Conservation (phyloP, 2,329 filamentous ascomycete genomes). For the Aspergillus pseudonomiae region DNA sequence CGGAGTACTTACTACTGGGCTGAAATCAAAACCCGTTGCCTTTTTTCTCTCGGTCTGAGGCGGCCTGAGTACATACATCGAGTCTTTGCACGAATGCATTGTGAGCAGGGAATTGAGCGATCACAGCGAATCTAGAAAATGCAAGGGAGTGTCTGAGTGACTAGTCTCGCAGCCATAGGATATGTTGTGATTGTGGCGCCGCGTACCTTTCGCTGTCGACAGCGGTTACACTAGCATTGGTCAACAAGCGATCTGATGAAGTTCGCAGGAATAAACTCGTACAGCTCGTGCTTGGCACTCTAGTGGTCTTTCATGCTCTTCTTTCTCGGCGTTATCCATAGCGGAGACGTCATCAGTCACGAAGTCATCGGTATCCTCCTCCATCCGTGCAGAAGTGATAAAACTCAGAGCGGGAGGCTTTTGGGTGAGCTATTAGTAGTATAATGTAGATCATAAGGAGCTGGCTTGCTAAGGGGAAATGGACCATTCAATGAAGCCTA, state of each 20-base stretch:
- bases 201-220: conserved; percentile 15
- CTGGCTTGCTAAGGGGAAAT: background rate
- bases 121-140: conserved; percentile 9
- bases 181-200: background rate
- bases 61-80: conserved; percentile 12
- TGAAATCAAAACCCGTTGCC: conserved; percentile 17
- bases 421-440: background rate
- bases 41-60: conserved; percentile 11
- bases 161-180: background rate
- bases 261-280: background rate
- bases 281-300: background rate
- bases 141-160: background rate
- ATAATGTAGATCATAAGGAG: background rate
- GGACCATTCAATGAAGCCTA: background rate
- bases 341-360: background rate
- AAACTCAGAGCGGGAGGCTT: background rate
- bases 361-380: background rate
- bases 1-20: conserved; percentile 14
- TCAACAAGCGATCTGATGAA: background rate
- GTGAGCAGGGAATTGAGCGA: conserved; percentile 14
- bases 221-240: conserved; percentile 13
- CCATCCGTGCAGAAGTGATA: background rate
- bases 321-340: background rate
- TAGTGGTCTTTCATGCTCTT: background rate
- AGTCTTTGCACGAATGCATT: conserved; percentile 9